Conservation (phyloP, 2,329 filamentous ascomycete species). For the Sphaceloma murrayae region DNA sequence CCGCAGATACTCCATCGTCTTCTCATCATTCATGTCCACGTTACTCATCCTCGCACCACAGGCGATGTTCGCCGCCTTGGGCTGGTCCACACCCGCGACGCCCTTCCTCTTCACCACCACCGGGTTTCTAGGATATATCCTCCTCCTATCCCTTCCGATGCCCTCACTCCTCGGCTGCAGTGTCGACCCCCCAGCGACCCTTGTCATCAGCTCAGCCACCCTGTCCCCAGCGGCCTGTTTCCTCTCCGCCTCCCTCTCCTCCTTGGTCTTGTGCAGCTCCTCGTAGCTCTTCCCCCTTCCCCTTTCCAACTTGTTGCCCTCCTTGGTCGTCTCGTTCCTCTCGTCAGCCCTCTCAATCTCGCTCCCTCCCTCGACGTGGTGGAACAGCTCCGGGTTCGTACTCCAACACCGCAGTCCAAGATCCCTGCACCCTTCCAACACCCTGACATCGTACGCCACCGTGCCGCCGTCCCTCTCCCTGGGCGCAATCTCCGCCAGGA, state of each 20-base stretch:
- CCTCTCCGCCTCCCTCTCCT: not conserved
- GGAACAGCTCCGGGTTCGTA: constrained; percentile 33
- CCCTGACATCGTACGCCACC: constrained; percentile 34
- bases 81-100: not conserved
- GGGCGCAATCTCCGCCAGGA: constrained; percentile 31
- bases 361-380: constrained; percentile 29
- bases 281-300: constrained; percentile 2
- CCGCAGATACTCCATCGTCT: constrained; percentile 28
- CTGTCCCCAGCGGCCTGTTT: not conserved
- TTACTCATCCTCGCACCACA: constrained; percentile 29
- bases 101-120: constrained; percentile 1
- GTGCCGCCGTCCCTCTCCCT: constrained; percentile 25
- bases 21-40: constrained; percentile 29
- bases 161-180: not conserved
- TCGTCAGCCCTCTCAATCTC: constrained; percentile 27
- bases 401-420: constrained; percentile 29
- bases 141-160: not conserved
- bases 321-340: not conserved
- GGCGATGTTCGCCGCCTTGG: constrained; percentile 4
- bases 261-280: constrained; percentile 2
- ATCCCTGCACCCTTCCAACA: constrained; percentile 33
- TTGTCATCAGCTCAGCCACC: not conserved
- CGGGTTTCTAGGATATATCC: not conserved
- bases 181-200: not conserved
- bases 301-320: not conserved